These are phyloP conservation scores for Erodium chrysanthum DNA, from an alignment of 441 rosid species.

Conservation along the genomic window DNA sequence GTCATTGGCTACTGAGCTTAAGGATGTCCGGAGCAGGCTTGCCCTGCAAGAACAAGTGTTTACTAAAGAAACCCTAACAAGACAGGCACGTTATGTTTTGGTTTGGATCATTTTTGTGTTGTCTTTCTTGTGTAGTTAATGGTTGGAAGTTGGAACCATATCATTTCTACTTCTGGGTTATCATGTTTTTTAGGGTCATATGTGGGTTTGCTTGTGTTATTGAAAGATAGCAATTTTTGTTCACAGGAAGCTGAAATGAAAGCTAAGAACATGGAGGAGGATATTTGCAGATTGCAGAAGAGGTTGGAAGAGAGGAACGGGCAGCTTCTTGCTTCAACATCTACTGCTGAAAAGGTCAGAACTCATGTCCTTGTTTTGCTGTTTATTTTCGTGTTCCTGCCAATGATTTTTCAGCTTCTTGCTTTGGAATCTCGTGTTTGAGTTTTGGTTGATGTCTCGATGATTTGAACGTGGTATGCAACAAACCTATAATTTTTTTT, in stretches of 20 bases:
- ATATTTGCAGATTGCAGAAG: slow-evolving; percentile 36
- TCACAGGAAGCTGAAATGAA: slow-evolving; percentile 65
- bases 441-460: too few species aligned
- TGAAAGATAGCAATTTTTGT: slow-evolving; percentile 1
- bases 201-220: slow-evolving; percentile 2
- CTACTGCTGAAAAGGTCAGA: slow-evolving; percentile 65
- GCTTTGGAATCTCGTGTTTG: too few species aligned
- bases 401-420: too few species aligned
- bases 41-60: slow-evolving; percentile 57
- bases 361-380: not conserved
- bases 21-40: slow-evolving; percentile 62
- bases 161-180: slow-evolving; percentile 15
- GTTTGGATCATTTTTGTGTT: not conserved
- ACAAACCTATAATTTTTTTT: not conserved
- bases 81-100: slow-evolving; percentile 49
- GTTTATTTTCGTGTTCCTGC: not conserved
- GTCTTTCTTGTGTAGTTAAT: not conserved
- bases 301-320: slow-evolving; percentile 50
- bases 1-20: slow-evolving; percentile 77
- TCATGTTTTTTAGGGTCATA: too few species aligned
- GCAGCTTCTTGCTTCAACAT: slow-evolving; percentile 54
- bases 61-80: slow-evolving; percentile 56
- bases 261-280: slow-evolving; percentile 58
- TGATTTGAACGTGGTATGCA: too few species aligned
- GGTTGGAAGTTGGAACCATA: slow-evolving; percentile 13